Evolutionary conservation across 495 filamentous ascomycete species (phyloP).

Genomic region (Penicillium salamii): DNA sequence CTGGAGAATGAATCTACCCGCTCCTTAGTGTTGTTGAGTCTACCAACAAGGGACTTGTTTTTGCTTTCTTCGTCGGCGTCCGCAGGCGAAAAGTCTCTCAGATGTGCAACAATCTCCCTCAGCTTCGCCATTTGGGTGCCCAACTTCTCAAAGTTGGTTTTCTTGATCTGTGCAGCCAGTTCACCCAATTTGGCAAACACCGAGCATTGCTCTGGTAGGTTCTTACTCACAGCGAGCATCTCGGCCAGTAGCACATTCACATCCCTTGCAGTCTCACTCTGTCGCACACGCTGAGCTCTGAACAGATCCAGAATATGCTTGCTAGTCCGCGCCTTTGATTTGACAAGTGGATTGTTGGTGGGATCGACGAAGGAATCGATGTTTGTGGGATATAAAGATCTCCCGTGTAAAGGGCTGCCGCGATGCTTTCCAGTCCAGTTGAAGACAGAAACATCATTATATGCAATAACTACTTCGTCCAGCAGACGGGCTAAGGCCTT

Average conservation of each 20-base stretch:
- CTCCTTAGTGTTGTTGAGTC: background rate
- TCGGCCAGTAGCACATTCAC: background rate
- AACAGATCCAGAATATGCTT: constrained; percentile 4
- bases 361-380: constrained; percentile 11
- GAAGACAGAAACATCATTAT: constrained; percentile 16
- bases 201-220: background rate
- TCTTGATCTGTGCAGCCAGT: background rate
- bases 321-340: constrained; percentile 1
- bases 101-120: no score
- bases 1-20: constrained; percentile 1
- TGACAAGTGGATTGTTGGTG: background rate
- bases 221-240: background rate
- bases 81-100: no score
- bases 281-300: constrained; percentile 4
- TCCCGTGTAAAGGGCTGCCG: constrained; percentile 8
- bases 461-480: constrained; percentile 16
- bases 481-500: constrained; percentile 15
- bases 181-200: background rate
- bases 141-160: no score
- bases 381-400: constrained; percentile 13
- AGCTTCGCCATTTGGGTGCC: no score
- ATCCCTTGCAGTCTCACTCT: constrained; percentile 3
- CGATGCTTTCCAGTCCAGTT: constrained; percentile 15
- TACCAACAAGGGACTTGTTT: background rate
- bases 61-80: no score